phyloP scores from a whole-genome alignment of 306 rosid genomes.

The Senna siamea region DNA sequence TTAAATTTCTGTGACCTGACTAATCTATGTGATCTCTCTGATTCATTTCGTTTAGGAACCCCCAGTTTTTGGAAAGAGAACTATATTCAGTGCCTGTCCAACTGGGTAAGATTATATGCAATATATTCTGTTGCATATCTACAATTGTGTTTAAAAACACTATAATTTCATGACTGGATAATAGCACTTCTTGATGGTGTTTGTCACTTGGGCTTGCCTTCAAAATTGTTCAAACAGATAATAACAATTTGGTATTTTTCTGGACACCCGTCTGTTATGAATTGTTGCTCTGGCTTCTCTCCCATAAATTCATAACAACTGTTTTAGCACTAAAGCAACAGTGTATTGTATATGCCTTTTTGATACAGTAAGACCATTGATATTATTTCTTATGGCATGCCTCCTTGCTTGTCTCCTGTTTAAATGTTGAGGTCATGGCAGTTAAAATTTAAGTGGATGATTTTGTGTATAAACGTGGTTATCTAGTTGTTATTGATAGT shows the following conservation, averaged over 20 bases:
- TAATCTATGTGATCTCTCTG: conserved; percentile 34
- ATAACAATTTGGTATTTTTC: conserved; percentile 12
- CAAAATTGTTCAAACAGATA: conserved; percentile 24
- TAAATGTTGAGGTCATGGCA: background rate
- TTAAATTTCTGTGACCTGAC: conserved; percentile 33
- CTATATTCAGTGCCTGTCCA: conserved; percentile 66
- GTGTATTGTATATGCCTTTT: background rate
- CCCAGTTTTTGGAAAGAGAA: conserved; percentile 93
- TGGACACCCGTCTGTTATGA: conserved; percentile 16
- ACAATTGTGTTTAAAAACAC: conserved; percentile 11
- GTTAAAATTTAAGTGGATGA: background rate
- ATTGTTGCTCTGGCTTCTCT: background rate
- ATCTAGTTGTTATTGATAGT: background rate
- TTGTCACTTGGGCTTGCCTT: conserved; percentile 1
- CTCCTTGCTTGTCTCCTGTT: background rate
- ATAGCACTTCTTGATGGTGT: background rate
- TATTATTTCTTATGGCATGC: background rate
- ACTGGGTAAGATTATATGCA: conserved; percentile 68
- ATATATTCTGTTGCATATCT: conserved; percentile 16
- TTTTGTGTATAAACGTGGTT: conserved; percentile 4
- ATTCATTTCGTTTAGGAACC: conserved; percentile 73
- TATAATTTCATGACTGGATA: conserved; percentile 15
- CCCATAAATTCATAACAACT: background rate
- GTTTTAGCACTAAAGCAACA: background rate
- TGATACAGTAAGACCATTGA: background rate